These are phyloP conservation scores for Stropharia rugosoannulata DNA, from an alignment of 768 basidiomycete genomes.

Conservation along the genomic window DNA sequence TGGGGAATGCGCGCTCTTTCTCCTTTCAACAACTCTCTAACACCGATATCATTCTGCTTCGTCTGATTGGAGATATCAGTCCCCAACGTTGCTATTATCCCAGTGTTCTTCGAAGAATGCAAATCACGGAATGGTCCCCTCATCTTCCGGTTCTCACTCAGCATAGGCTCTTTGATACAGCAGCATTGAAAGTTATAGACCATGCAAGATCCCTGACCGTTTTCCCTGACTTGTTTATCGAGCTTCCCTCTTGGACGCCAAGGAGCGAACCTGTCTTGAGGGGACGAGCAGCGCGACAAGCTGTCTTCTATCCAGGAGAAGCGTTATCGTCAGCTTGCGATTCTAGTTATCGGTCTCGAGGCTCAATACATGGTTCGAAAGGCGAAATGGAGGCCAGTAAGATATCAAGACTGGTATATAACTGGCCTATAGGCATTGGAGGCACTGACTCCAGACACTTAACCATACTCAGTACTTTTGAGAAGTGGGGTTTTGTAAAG, in stretches of 20 bases:
- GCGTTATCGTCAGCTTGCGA: background rate
- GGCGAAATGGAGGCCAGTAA: conserved; percentile 10
- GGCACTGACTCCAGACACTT: background rate
- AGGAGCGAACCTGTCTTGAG: conserved; percentile 5
- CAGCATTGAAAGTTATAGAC: conserved; percentile 26
- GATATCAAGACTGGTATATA: conserved; percentile 8
- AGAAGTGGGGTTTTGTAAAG: conserved; percentile 5
- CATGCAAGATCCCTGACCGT: conserved; percentile 15
- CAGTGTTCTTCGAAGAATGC: conserved; percentile 33
- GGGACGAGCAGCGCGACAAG: conserved; percentile 9
- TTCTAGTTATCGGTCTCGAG: conserved; percentile 9
- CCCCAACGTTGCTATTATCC: conserved; percentile 39
- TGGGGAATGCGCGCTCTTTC: conserved; percentile 33
- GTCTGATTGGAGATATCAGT: conserved; percentile 30
- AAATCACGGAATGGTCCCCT: conserved; percentile 34
- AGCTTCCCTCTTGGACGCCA: background rate
- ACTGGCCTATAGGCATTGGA: conserved; percentile 8
- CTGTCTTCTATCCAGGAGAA: conserved; percentile 10
- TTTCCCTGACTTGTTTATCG: conserved; percentile 6
- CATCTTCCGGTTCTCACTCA: conserved; percentile 25
- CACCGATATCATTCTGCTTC: conserved; percentile 30
- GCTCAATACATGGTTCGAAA: conserved; percentile 7
- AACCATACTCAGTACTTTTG: conserved; percentile 9
- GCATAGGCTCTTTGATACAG: conserved; percentile 20
- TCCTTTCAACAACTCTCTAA: conserved; percentile 37